Evolutionary conservation across 2,329 filamentous ascomycete genomes (phyloP), one percentile per base, ranked within the genome.

Genomic region (Scytalidium sp.): DNA sequence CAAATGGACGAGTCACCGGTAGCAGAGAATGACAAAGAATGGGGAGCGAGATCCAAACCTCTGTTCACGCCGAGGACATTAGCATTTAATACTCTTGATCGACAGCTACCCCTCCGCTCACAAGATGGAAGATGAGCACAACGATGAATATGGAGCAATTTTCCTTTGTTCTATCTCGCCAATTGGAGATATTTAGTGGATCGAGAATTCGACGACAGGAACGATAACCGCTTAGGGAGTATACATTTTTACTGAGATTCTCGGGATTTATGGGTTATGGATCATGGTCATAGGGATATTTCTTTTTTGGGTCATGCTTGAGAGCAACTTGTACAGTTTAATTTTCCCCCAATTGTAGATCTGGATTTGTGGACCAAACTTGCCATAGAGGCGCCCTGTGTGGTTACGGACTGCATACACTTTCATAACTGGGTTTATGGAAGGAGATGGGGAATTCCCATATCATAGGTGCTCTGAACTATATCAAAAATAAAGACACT

Each of bases 61-160:
- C 80, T 81, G 0, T 87, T 77, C 55, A 88, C 84, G 6, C 85
- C 84, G 5, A 68, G 85, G 56, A 88, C 85, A 15, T 75, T 81
- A 64, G 85, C 85, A 1, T 88, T 88, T 63, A 76, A 87, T 60
- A 76, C 78, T 11, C 70, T 86, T 43, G 79, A 85, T 54, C 69
- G 81, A 49, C 78, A 79, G 59, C 64, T 84, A 51, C 80, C 81
- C 2, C 62, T 81, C 43, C 71, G 78, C 46, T 51, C 53, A 4
- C 32, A 36, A n/a, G 32, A 5, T 7, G 15, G 8, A 36, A 36
- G 15, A 5, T 36, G 32, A 36, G 32, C 32, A n/a, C n/a, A 36
- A n/a, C 8, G 13, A 8, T 8, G 25, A 13, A 29, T 29, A 13
- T 29, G 25, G 25, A 29, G 13, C 13, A 29, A 13, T 13, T 13